Conservation (phyloP, 2,329 filamentous ascomycete genomes). For the Colletotrichum lentis region DNA sequence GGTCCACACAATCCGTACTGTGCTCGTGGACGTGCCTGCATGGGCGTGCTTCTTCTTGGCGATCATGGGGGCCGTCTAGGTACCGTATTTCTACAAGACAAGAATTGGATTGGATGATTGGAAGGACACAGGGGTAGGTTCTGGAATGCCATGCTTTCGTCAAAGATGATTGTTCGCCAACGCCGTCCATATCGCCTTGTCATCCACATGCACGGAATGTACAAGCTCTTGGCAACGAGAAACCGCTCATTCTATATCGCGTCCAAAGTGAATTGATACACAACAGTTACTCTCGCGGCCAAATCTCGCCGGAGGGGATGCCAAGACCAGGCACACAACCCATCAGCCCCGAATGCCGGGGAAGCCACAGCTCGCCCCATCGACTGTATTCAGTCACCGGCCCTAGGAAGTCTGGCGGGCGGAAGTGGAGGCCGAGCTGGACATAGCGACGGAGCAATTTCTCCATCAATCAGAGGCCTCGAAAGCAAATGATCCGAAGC, state of each 20-base stretch:
- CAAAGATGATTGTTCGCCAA: neutral
- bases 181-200: neutral
- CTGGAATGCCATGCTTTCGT: neutral
- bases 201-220: neutral
- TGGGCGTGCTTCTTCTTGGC: conserved; percentile 45
- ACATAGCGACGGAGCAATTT: conserved; percentile 39
- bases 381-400: neutral
- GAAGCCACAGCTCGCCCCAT: neutral
- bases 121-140: neutral
- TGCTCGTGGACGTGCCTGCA: conserved; percentile 41
- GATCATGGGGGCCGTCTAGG: neutral
- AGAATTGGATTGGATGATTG: no score
- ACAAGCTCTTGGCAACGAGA: neutral
- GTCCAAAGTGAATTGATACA: neutral
- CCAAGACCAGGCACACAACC: conserved; percentile 5
- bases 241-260: neutral
- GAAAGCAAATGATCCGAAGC: conserved; percentile 21
- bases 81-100: no score
- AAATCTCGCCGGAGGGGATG: neutral
- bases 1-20: conserved; percentile 43
- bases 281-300: neutral
- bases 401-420: neutral
- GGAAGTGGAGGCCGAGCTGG: conserved; percentile 16
- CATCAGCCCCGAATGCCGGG: conserved; percentile 9
- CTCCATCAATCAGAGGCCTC: conserved; percentile 46